Conservation (phyloP, 331 rosid species). For the Ulmus americana region DNA sequence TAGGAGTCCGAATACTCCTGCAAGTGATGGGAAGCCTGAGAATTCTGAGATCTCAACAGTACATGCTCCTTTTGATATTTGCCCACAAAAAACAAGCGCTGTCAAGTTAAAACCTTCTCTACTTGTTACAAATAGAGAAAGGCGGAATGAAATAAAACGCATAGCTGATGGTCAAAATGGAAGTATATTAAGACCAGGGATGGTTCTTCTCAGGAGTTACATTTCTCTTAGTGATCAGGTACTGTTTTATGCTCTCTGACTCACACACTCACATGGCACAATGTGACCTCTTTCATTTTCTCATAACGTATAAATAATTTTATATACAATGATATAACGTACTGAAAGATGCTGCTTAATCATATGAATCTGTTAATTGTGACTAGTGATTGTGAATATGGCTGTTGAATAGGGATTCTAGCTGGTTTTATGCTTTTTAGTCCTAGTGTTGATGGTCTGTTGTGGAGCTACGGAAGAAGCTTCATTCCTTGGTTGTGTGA, state of each 20-base stretch:
- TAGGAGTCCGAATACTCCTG: slow-evolving; percentile 1
- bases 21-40: slow-evolving; percentile 3
- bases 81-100: slow-evolving; percentile 25
- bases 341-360: too few species aligned
- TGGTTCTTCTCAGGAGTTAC: slow-evolving; percentile 50
- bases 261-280: too few species aligned
- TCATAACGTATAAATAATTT: background rate
- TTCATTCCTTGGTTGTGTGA: background rate
- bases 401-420: too few species aligned
- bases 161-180: slow-evolving; percentile 4
- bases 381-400: too few species aligned
- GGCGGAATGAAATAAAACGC: slow-evolving; percentile 28
- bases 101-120: slow-evolving; percentile 34
- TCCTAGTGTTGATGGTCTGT: background rate
- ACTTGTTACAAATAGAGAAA: slow-evolving; percentile 38
- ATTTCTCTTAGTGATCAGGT: slow-evolving; percentile 49
- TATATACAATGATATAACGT: too few species aligned
- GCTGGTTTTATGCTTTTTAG: too few species aligned
- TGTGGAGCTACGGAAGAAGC: background rate
- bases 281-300: background rate
- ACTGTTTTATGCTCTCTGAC: background rate
- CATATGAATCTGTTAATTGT: background rate
- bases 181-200: slow-evolving; percentile 35
- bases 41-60: slow-evolving; percentile 1
- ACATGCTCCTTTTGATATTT: slow-evolving; percentile 44